These are phyloP conservation scores for Yarrowia osloensis DNA, from an alignment of 805 yeast genomes.

Conservation along the genomic window DNA sequence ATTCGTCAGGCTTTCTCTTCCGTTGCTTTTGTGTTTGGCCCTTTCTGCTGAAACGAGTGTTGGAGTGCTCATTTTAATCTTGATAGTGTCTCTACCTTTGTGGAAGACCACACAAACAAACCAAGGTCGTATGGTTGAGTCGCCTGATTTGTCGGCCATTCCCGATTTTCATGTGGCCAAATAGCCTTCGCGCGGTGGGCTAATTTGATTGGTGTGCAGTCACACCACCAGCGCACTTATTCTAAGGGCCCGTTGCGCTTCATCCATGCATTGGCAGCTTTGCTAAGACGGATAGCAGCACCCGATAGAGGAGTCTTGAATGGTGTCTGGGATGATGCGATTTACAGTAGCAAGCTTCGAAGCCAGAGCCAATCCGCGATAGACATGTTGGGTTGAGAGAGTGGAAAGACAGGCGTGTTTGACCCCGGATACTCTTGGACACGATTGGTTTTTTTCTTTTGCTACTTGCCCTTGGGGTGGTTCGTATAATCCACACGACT, in stretches of 20 bases:
- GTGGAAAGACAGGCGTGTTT: background rate
- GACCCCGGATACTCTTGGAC: background rate
- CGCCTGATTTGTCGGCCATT: background rate
- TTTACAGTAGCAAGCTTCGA: background rate
- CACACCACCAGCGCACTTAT: conserved; percentile 4
- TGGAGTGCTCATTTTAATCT: background rate
- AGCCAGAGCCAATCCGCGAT: background rate
- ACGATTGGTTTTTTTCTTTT: background rate
- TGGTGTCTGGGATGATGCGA: background rate
- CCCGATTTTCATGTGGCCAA: background rate
- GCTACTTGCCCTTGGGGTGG: background rate
- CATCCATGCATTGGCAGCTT: conserved; percentile 1
- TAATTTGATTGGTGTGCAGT: background rate
- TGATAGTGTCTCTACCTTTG: background rate
- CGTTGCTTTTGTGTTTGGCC: background rate
- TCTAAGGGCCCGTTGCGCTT: background rate
- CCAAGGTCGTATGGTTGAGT: background rate
- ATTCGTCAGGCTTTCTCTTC: background rate
- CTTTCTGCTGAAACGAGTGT: background rate
- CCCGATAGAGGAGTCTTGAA: background rate
- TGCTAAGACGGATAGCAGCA: background rate
- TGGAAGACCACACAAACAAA: background rate
- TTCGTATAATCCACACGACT: background rate
- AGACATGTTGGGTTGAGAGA: background rate
- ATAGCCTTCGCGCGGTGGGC: background rate